Evolutionary conservation across 2,329 filamentous ascomycete genomes (phyloP), one percentile per base, ranked within the genome.

Genomic region (Penicillium brasilianum): DNA sequence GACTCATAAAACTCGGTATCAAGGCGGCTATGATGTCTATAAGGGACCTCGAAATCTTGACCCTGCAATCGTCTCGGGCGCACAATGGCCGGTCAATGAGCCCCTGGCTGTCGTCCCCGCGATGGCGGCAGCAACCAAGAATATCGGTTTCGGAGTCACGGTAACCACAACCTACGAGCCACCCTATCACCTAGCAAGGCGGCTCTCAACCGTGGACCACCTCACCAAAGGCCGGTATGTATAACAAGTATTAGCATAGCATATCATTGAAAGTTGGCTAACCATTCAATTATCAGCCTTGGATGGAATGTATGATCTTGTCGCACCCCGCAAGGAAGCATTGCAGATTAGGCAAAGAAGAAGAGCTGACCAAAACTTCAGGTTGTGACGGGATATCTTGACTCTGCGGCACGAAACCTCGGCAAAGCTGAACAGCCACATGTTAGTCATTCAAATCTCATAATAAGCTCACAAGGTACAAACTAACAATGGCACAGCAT

Each of bases 1-100:
- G 4, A 8, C 30, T 52, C 6, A 52, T 11, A 4, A 28, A 5
- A 30, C 34, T 69, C 25, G 59, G 28, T 13, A 9, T 50, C 5
- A 13, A 75, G 87, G 86, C 3, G 86, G 86, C 6, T 90, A 90
- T 69, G 88, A 91, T 77, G 87, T 90, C 4, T 91, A 90, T 75
- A 86, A 86, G 61, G 84, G 87, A 0, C 85, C 85, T 0, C 75
- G 79, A 4, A 88, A 85, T 61, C 79, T 90, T 2, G 82, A 84
- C 3, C 84, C 88, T 0, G 85, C 87, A 0, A 83, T 89, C 52
- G 72, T 81, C 0, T 85, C 86, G 0, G 88, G 87, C 1, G 86
- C 88, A 0, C 88, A 91, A 73, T 90, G 87, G 83, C 88, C 88
- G 0, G 86, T 90, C n/a, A 90, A 89, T 61, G 88, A 91, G 71